These are phyloP conservation scores for Solanum microdontum DNA, from an alignment of 257 asterid genomes.

Conservation along the genomic window DNA sequence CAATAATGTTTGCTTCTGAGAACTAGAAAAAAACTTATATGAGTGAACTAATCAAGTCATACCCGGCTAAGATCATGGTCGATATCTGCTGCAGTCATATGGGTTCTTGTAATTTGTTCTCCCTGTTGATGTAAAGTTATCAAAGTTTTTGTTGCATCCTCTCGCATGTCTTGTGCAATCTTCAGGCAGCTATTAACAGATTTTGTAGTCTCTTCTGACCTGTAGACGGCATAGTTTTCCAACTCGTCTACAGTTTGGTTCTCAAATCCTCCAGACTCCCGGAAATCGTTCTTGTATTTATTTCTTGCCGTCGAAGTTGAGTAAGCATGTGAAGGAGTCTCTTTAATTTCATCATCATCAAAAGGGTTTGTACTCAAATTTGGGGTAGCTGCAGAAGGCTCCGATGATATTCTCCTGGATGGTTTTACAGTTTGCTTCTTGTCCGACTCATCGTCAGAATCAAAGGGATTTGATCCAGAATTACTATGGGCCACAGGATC, in stretches of 20 bases:
- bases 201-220: conserved; percentile 79
- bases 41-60: conserved; percentile 11
- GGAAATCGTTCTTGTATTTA: conserved; percentile 59
- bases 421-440: conserved; percentile 31
- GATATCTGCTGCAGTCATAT: conserved; percentile 73
- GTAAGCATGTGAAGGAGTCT: conserved; percentile 30
- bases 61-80: conserved; percentile 93
- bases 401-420: conserved; percentile 48
- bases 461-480: conserved; percentile 56
- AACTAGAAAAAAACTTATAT: not conserved
- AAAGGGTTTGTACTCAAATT: conserved; percentile 46
- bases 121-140: conserved; percentile 90
- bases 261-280: conserved; percentile 66
- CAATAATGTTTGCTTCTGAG: not conserved
- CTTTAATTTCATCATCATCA: conserved; percentile 42
- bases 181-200: conserved; percentile 61
- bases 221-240: conserved; percentile 61
- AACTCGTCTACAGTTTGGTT: conserved; percentile 63
- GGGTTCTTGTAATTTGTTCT: conserved; percentile 81
- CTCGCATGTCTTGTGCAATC: conserved; percentile 88
- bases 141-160: conserved; percentile 78
- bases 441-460: conserved; percentile 57
- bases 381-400: conserved; percentile 30
- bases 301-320: conserved; percentile 33
- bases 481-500: conserved; percentile 5